Conservation (phyloP, 1,139 yeast species). For the Suhomyces coccinellae region DNA sequence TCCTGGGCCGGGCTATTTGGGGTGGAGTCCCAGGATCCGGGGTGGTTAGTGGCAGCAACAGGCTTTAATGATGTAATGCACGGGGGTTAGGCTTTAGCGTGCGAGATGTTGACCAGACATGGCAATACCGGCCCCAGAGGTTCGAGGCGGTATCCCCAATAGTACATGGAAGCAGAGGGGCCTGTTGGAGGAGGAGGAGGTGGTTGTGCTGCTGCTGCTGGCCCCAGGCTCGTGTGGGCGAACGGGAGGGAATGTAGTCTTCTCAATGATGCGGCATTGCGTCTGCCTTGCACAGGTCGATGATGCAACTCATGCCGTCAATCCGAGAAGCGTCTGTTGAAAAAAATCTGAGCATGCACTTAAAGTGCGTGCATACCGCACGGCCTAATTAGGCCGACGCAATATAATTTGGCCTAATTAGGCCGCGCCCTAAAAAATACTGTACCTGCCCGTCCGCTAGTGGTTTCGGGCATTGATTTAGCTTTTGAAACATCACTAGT, state of each 20-base stretch:
- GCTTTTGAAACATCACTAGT: no score
- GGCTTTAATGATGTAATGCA: not conserved
- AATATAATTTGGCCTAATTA: conserved; percentile 1
- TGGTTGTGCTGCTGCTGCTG: no score
- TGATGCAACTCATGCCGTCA: not conserved
- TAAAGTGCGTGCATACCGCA: conserved; percentile 8
- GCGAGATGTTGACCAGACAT: not conserved
- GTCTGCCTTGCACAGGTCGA: no score
- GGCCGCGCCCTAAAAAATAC: conserved; percentile 4
- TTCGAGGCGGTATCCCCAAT: not conserved
- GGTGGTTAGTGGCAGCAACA: not conserved
- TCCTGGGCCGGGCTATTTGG: not conserved
- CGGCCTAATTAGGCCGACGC: conserved; percentile 6
- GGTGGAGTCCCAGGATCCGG: not conserved
- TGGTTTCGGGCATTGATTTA: no score
- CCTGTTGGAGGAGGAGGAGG: no score
- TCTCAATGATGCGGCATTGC: not conserved
- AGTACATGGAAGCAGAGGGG: no score
- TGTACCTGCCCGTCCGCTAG: not conserved
- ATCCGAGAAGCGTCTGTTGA: not conserved
- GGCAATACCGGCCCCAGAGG: not conserved
- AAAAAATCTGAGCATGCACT: not conserved
- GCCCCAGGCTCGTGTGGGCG: no score
- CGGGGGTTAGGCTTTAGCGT: not conserved
- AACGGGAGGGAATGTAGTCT: no score